Base-by-base conservation (phyloP, 176 grass and related monocot species). In the Bothriochloa decipiens region DNA sequence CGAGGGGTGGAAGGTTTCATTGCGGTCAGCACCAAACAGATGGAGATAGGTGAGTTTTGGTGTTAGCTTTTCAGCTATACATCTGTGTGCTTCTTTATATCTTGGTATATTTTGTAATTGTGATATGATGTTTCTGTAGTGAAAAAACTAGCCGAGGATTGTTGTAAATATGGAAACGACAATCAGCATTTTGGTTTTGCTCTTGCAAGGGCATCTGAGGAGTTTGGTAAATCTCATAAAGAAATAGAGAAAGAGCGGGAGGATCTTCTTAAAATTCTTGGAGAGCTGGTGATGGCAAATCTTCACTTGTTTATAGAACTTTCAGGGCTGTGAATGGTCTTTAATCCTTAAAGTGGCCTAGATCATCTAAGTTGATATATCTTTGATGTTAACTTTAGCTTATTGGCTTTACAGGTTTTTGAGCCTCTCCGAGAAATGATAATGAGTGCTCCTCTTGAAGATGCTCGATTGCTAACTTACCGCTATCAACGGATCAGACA, bases 401-500 rank as follows among this genome's bases (percentile, higher is more conserved):
- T 22, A 79, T 43, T 70, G 46, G 6, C 65, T 65, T 83, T 26
- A 28, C 9, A 99, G 96, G 88, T 99, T 81, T 99, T 87, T 92
- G 93, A 92, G 75, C 93, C 96, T 83, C 88, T 99, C 71, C 90
- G 86, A 33, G 90, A 92, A 87, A 96, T 99, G 91, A 96, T 99
- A 91, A 91, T 91, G 90, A 88, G 93, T 53, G 96, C 96, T 77
- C 96, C 93, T 89, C 90, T 99, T 74, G 96, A 99, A 88, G 96
- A 99, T 84, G 96, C 91, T 57, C 93, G 93, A 65, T 79, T 96
- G 49, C 87, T 99, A 81, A 92, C 93, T 86, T 94, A 99, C 65
- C 96, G 90, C 60, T 99, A 99, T 72, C 90, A 94, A 82, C 85
- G 88, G 53, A 99, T 99, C 75, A 99, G 96, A 90, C 96, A 99